Evolutionary conservation across 2,329 filamentous ascomycete species (phyloP).

Genomic region (Stagonosporopsis cucurbitacearum): DNA sequence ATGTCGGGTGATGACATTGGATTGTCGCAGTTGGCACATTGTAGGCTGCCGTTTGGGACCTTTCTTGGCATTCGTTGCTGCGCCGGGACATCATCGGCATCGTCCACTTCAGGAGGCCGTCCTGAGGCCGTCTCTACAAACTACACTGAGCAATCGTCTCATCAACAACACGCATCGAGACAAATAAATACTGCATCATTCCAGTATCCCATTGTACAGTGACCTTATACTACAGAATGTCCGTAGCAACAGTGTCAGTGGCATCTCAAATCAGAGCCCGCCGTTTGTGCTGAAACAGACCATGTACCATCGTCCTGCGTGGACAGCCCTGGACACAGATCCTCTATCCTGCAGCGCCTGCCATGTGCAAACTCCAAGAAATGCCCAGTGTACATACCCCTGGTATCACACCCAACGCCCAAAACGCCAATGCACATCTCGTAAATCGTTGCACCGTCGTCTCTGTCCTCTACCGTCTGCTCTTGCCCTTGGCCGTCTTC

Average conservation of each 20-base stretch:
- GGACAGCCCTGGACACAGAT: background rate
- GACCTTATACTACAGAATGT: background rate
- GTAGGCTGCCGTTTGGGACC: slow-evolving; percentile 15
- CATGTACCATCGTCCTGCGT: background rate
- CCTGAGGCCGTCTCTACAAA: too few species aligned
- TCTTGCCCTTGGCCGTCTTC: slow-evolving; percentile 39
- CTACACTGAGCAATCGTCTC: too few species aligned
- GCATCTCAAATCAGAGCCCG: background rate
- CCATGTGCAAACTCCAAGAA: slow-evolving; percentile 25
- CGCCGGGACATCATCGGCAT: background rate
- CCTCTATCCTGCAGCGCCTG: slow-evolving; percentile 7
- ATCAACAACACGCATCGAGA: too few species aligned
- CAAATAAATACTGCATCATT: slow-evolving; percentile 12
- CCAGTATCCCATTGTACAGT: background rate
- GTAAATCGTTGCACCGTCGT: slow-evolving; percentile 24
- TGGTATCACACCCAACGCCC: slow-evolving; percentile 34
- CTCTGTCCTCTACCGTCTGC: slow-evolving; percentile 26
- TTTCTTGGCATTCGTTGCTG: slow-evolving; percentile 4
- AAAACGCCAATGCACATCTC: slow-evolving; percentile 28
- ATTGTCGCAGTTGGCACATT: slow-evolving; percentile 16
- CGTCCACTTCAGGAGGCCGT: too few species aligned
- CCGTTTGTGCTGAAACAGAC: too few species aligned
- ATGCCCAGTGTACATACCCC: slow-evolving; percentile 24
- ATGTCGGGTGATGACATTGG: background rate
- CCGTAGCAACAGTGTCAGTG: background rate